phyloP scores from a whole-genome alignment of 1,284 basidiomycete species.

The Flammula alnicola region DNA sequence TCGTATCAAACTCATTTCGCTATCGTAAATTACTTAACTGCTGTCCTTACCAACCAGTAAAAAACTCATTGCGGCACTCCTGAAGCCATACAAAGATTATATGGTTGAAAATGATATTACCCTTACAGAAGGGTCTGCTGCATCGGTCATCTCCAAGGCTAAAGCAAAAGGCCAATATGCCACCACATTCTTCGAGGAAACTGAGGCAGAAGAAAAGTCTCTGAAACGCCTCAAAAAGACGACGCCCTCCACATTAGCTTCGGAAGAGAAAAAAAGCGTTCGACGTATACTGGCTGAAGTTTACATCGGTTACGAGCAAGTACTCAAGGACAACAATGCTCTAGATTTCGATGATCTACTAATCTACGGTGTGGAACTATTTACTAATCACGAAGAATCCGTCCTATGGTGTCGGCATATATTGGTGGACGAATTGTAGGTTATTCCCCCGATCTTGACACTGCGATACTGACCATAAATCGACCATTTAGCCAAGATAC shows the following conservation, averaged over 20 bases:
- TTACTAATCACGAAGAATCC: constrained; percentile 58
- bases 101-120: constrained; percentile 53
- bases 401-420: constrained; percentile 75
- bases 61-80: constrained; percentile 67
- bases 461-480: not conserved
- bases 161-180: constrained; percentile 76
- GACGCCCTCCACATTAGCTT: constrained; percentile 25
- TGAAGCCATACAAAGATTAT: constrained; percentile 60
- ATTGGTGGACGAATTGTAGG: constrained; percentile 89
- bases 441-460: constrained; percentile 16
- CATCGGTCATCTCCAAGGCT: constrained; percentile 78
- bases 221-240: constrained; percentile 12
- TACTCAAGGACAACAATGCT: constrained; percentile 67
- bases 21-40: constrained; percentile 8
- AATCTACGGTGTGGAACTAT: constrained; percentile 77
- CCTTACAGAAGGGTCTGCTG: constrained; percentile 64
- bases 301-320: constrained; percentile 74
- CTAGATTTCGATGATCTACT: constrained; percentile 93
- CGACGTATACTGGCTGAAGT: constrained; percentile 52
- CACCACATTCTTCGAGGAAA: constrained; percentile 42
- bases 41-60: constrained; percentile 53
- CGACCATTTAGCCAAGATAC: constrained; percentile 75
- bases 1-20: constrained; percentile 20
- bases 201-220: constrained; percentile 22
- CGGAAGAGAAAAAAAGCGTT: constrained; percentile 23